These are phyloP conservation scores for Neopestalotiopsis sp. DNA, from an alignment of 2,329 filamentous ascomycete genomes.

Conservation along the genomic window DNA sequence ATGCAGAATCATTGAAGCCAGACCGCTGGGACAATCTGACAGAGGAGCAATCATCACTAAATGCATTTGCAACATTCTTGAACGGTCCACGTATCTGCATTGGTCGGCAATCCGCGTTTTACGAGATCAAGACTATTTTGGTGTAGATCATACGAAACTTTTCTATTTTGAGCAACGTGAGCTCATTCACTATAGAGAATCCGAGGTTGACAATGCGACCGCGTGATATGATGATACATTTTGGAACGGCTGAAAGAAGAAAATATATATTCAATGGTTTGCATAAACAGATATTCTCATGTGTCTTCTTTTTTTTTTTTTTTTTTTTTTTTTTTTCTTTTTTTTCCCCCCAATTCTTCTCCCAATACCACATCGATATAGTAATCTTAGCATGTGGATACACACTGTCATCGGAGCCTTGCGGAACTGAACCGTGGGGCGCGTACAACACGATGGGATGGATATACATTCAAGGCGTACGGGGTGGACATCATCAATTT, in stretches of 20 bases:
- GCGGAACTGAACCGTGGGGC: no score
- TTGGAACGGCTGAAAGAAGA: background rate
- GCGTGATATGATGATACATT: background rate
- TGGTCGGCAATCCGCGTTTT: constrained; percentile 23
- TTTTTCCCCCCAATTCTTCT: no score
- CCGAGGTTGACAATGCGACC: constrained; percentile 7
- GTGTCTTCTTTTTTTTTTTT: background rate
- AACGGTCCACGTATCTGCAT: constrained; percentile 27
- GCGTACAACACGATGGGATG: no score
- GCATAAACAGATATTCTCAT: background rate
- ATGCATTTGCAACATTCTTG: constrained; percentile 34
- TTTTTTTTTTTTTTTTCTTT: no score
- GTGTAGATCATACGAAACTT: constrained; percentile 22
- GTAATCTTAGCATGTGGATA: no score
- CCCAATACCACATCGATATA: no score
- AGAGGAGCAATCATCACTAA: constrained; percentile 32
- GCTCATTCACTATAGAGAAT: constrained; percentile 8
- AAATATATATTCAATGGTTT: background rate
- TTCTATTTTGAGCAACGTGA: background rate
- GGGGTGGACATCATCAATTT: no score
- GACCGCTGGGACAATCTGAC: constrained; percentile 40
- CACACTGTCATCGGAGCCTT: no score
- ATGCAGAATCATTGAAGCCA: constrained; percentile 42
- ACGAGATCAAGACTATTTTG: constrained; percentile 26
- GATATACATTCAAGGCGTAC: no score